These are phyloP conservation scores for Pythium aquatile DNA, from an alignment of 352 stramenopile genomes.

Conservation along the genomic window DNA sequence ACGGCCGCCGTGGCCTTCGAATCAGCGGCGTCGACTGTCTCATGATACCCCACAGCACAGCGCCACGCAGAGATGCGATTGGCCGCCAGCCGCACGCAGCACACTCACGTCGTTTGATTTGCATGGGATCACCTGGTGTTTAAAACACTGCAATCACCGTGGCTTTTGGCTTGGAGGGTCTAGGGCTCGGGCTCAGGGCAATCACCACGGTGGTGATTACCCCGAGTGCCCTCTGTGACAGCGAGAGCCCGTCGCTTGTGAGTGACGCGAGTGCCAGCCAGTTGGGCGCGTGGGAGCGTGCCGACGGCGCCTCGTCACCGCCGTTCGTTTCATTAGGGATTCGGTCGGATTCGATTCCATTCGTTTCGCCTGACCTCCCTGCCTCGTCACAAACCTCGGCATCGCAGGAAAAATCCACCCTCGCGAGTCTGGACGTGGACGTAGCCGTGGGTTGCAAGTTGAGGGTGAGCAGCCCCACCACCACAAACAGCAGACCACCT, in stretches of 20 bases:
- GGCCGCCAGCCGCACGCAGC: slow-evolving; percentile 2
- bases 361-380: background rate
- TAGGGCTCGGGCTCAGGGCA: background rate
- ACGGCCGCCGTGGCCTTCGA: background rate
- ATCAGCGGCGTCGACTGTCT: slow-evolving; percentile 13
- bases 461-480: background rate
- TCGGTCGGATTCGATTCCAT: slow-evolving; percentile 3
- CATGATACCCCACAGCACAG: slow-evolving; percentile 10
- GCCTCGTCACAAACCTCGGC: slow-evolving; percentile 16
- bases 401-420: slow-evolving; percentile 19
- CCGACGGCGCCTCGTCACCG: slow-evolving; percentile 20
- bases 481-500: background rate
- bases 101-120: background rate
- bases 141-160: background rate
- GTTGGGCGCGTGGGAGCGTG: background rate
- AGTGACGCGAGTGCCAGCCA: slow-evolving; percentile 20
- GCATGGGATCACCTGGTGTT: background rate
- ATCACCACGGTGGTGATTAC: background rate
- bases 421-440: background rate
- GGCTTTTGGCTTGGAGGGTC: background rate
- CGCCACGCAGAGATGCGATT: background rate
- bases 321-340: slow-evolving; percentile 2
- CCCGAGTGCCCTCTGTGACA: background rate
- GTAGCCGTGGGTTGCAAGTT: background rate
- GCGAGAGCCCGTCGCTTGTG: background rate